Percentiles rank a stretch among this genome's conserved stretches.
Evolutionary conservation across 805 yeast genomes (phyloP).

Genomic region (Phaffomyces thermotolerans): DNA sequence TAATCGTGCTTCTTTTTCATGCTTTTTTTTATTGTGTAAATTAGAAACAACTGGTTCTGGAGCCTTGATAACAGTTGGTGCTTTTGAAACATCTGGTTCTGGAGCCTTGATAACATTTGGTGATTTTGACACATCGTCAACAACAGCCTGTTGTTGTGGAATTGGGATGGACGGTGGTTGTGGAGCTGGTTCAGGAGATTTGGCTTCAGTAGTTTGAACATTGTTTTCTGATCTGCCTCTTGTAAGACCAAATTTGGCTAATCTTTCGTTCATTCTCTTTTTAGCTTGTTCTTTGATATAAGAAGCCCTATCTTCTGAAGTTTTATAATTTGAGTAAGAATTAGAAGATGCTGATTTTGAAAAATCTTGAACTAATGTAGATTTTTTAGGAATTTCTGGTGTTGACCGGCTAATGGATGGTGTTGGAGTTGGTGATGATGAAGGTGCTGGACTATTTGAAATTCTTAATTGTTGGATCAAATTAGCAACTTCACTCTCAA

Average conservation of each 20-base stretch:
- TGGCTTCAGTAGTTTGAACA: slow-evolving; percentile 11
- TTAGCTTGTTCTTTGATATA: slow-evolving; percentile 75
- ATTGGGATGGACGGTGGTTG: not conserved
- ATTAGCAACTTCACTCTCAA: slow-evolving; percentile 55
- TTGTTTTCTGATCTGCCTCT: slow-evolving; percentile 27
- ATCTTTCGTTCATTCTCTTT: slow-evolving; percentile 75
- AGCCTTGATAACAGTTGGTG: slow-evolving; percentile 6
- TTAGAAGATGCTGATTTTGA: slow-evolving; percentile 20
- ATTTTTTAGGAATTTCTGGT: slow-evolving; percentile 6
- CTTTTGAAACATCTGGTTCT: not conserved
- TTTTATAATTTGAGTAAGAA: slow-evolving; percentile 27
- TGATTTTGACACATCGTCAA: not conserved
- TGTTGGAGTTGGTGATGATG: slow-evolving; percentile 1
- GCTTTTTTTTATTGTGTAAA: slow-evolving; percentile 43
- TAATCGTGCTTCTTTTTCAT: slow-evolving; percentile 52
- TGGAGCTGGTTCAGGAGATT: slow-evolving; percentile 12
- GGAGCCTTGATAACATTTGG: slow-evolving; percentile 6
- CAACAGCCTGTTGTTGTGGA: not conserved
- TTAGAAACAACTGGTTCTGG: slow-evolving; percentile 5
- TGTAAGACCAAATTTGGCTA: slow-evolving; percentile 71
- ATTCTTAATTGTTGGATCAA: slow-evolving; percentile 52
- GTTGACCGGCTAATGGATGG: slow-evolving; percentile 7
- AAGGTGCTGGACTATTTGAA: not conserved
- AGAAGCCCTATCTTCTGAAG: slow-evolving; percentile 69
- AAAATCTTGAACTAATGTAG: slow-evolving; percentile 3